phyloP scores from a whole-genome alignment of 768 basidiomycete genomes.

The Leucosporidium scottii region DNA sequence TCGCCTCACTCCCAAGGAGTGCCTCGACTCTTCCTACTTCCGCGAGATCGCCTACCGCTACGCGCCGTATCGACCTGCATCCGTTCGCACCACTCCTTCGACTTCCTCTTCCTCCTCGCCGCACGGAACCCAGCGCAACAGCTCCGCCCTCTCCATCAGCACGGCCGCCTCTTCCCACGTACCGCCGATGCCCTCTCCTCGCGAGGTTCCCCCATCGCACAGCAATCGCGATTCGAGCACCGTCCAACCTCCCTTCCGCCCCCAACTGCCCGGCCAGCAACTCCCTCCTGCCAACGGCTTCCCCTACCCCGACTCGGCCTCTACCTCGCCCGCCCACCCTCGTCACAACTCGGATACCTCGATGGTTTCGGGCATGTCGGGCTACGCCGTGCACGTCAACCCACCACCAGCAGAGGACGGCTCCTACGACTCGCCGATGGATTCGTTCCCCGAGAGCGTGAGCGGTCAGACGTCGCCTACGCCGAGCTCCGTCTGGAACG shows the following conservation, averaged over 20 bases:
- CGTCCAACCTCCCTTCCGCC: not conserved
- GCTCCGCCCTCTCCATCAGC: slow-evolving; percentile 9
- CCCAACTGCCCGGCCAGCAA: not conserved
- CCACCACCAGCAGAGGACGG: not conserved
- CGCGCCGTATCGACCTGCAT: slow-evolving; percentile 36
- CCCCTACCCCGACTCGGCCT: not conserved
- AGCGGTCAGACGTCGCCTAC: slow-evolving; percentile 4
- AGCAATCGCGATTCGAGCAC: not conserved
- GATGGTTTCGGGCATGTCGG: slow-evolving; percentile 14
- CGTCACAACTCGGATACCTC: slow-evolving; percentile 17
- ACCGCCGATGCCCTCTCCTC: slow-evolving; percentile 19
- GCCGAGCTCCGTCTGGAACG: slow-evolving; percentile 8
- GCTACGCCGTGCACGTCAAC: slow-evolving; percentile 19
- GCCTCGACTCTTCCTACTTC: slow-evolving; percentile 82
- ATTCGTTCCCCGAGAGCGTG: slow-evolving; percentile 14
- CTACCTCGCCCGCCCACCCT: not conserved
- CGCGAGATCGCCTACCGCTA: slow-evolving; percentile 54
- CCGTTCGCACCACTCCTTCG: slow-evolving; percentile 14
- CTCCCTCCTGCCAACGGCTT: not conserved
- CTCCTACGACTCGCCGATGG: slow-evolving; percentile 6
- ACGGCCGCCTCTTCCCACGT: slow-evolving; percentile 1
- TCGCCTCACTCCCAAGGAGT: slow-evolving; percentile 77
- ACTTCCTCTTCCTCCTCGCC: slow-evolving; percentile 9
- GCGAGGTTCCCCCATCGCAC: slow-evolving; percentile 34
- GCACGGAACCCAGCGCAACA: slow-evolving; percentile 5